Percentiles rank a stretch among this genome's conserved stretches.
Evolutionary conservation across 768 basidiomycete genomes (phyloP).

Genomic region (Dioszegia aurantiaca): DNA sequence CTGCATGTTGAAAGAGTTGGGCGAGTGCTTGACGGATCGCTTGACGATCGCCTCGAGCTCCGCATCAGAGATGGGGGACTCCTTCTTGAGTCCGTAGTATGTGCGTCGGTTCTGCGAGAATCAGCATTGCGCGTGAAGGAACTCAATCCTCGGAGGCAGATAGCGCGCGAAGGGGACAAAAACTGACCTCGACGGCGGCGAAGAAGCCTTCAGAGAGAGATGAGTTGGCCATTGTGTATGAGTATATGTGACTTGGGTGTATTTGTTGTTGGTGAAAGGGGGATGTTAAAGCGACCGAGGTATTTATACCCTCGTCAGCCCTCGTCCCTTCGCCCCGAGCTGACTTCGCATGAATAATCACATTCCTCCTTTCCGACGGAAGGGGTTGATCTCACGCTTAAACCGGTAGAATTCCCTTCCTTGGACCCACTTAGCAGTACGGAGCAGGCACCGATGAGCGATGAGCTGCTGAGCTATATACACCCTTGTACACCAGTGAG

Average conservation of each 20-base stretch:
- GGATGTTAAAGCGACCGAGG: background rate
- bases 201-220: conserved; percentile 37
- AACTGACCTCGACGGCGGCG: conserved; percentile 40
- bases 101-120: conserved; percentile 44
- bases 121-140: background rate
- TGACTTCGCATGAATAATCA: too few relatives aligned
- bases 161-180: background rate
- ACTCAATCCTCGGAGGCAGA: background rate
- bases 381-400: too few relatives aligned
- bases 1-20: conserved; percentile 53
- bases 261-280: background rate
- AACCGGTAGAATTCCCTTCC: too few relatives aligned
- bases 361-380: too few relatives aligned
- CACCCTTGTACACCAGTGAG: background rate
- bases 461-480: background rate
- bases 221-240: conserved; percentile 1
- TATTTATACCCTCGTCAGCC: too few relatives aligned
- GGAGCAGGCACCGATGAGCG: too few relatives aligned
- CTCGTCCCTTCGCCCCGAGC: too few relatives aligned
- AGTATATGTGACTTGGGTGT: background rate
- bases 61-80: conserved; percentile 43
- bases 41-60: conserved; percentile 49
- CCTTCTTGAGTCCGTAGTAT: conserved; percentile 47
- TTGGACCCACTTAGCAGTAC: too few relatives aligned
- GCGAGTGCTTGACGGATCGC: conserved; percentile 49